Conservation (phyloP, 805 yeast genomes). For the Kazachstania martiniae region DNA sequence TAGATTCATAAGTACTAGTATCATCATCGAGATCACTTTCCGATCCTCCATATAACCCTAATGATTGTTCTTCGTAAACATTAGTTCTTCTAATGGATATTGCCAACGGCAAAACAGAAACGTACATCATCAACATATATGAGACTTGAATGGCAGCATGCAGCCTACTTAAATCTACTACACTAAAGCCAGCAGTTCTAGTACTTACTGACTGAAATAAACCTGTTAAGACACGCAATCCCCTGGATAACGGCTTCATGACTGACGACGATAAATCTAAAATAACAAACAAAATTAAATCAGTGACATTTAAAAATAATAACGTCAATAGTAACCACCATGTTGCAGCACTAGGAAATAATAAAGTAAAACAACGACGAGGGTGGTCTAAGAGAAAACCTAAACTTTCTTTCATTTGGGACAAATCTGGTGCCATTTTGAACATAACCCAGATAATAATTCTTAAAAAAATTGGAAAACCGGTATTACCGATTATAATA, state of each 20-base stretch:
- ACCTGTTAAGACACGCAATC: conserved; percentile 70
- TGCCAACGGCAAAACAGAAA: conserved; percentile 91
- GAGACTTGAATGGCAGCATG: conserved; percentile 91
- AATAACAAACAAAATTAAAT: conserved; percentile 68
- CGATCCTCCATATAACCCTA: conserved; percentile 63
- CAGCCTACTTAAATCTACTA: conserved; percentile 54
- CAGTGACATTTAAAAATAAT: conserved; percentile 61
- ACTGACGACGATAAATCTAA: conserved; percentile 53
- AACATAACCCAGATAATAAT: conserved; percentile 72
- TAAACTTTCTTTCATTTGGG: conserved; percentile 59
- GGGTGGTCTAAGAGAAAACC: conserved; percentile 91
- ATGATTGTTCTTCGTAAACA: conserved; percentile 93
- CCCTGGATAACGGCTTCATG: conserved; percentile 46
- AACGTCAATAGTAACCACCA: conserved; percentile 86
- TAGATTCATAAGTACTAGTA: conserved; percentile 2
- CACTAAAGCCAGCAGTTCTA: conserved; percentile 86
- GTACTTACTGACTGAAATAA: conserved; percentile 85
- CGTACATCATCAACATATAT: conserved; percentile 95
- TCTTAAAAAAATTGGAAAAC: conserved; percentile 78
- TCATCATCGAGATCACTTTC: conserved; percentile 18
- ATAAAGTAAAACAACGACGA: conserved; percentile 85
- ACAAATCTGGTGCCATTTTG: conserved; percentile 54
- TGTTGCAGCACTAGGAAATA: conserved; percentile 88
- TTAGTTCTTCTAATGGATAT: conserved; percentile 93
- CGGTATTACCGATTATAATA: conserved; percentile 87